Evolutionary conservation across 2,329 filamentous ascomycete species (phyloP).

Genomic region (Clarireedia homoeocarpa): DNA sequence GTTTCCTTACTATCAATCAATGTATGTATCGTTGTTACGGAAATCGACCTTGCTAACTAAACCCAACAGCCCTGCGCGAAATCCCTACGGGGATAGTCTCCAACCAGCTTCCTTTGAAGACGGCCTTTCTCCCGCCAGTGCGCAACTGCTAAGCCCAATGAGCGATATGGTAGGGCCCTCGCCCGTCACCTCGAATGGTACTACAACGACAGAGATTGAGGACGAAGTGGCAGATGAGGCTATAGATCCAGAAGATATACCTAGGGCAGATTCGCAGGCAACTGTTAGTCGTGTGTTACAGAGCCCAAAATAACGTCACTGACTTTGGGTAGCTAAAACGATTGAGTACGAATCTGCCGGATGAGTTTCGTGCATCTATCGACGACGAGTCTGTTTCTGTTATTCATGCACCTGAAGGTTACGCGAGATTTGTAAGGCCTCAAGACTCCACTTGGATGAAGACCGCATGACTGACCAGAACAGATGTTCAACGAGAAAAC

Average conservation of each 20-base stretch:
- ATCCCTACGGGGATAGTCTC: constrained; percentile 39
- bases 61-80: constrained; percentile 36
- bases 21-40: constrained; percentile 35
- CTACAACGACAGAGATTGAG: constrained; percentile 76
- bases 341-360: constrained; percentile 44
- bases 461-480: background rate
- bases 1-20: constrained; percentile 40
- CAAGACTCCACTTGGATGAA: background rate
- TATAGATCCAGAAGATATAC: constrained; percentile 27
- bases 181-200: constrained; percentile 78
- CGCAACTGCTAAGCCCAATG: constrained; percentile 51
- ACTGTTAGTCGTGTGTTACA: constrained; percentile 18
- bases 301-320: constrained; percentile 11
- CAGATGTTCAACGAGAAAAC: constrained; percentile 1
- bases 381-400: constrained; percentile 81
- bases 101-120: constrained; percentile 41
- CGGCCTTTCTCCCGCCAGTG: constrained; percentile 23
- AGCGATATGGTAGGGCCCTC: constrained; percentile 71
- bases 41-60: constrained; percentile 10
- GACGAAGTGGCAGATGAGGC: constrained; percentile 63
- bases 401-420: constrained; percentile 82
- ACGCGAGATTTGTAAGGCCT: constrained; percentile 64
- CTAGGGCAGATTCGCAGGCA: constrained; percentile 16
- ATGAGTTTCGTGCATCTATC: constrained; percentile 47
- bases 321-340: constrained; percentile 24